These are phyloP conservation scores for Termitomyces sp. DNA, from an alignment of 768 basidiomycete species.

Conservation along the genomic window DNA sequence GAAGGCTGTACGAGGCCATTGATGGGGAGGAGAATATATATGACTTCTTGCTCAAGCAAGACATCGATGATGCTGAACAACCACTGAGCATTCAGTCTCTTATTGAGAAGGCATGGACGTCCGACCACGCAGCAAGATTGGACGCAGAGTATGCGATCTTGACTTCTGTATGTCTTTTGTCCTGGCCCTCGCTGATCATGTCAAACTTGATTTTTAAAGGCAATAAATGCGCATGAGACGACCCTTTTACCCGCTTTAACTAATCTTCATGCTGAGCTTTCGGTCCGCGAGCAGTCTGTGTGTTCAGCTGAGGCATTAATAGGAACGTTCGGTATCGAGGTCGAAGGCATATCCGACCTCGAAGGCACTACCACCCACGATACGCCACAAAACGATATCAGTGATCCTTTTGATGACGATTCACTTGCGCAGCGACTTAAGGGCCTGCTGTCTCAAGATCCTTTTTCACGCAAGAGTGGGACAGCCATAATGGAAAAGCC, in stretches of 20 bases:
- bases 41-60: conserved; percentile 1
- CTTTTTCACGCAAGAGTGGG: conserved; percentile 16
- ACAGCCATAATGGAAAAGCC: conserved; percentile 10
- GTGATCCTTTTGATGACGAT: background rate
- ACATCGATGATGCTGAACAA: background rate
- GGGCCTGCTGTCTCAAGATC: background rate
- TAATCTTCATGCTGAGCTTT: conserved; percentile 20
- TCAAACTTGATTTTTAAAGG: conserved; percentile 12
- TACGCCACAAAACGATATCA: background rate
- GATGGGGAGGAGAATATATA: background rate
- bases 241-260: conserved; percentile 23
- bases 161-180: conserved; percentile 21
- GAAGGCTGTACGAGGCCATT: conserved; percentile 7
- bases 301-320: conserved; percentile 29
- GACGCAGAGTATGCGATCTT: conserved; percentile 20
- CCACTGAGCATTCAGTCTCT: conserved; percentile 22
- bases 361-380: background rate
- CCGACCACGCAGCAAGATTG: conserved; percentile 28
- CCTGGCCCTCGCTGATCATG: background rate
- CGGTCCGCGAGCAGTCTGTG: conserved; percentile 13
- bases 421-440: conserved; percentile 16
- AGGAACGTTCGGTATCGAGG: conserved; percentile 31
- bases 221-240: conserved; percentile 18
- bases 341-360: conserved; percentile 21
- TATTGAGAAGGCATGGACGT: conserved; percentile 28